phyloP scores from a whole-genome alignment of 2,329 filamentous ascomycete species.

The Metarhizium guizhouense region DNA sequence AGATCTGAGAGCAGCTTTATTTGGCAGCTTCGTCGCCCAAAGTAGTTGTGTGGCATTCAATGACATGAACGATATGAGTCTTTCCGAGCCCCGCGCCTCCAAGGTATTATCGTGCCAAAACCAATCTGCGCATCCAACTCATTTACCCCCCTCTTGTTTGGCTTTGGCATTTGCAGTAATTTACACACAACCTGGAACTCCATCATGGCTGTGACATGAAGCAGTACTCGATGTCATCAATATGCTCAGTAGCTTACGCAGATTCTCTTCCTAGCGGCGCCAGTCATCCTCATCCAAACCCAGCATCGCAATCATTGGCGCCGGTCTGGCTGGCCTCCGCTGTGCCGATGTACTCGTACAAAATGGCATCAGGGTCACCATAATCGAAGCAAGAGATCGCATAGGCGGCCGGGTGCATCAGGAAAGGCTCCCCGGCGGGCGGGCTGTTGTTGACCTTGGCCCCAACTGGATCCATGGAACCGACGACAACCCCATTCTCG shows the following conservation, averaged over 20 bases:
- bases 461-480: slow-evolving; percentile 80
- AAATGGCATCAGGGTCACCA: slow-evolving; percentile 56
- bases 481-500: slow-evolving; percentile 58
- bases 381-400: slow-evolving; percentile 59
- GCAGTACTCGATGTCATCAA: background rate
- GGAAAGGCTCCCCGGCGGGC: slow-evolving; percentile 36
- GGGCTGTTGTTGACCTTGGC: slow-evolving; percentile 51
- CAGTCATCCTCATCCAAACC: slow-evolving; percentile 23
- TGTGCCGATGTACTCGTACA: slow-evolving; percentile 59
- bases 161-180: background rate
- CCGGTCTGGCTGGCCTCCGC: slow-evolving; percentile 61
- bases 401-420: slow-evolving; percentile 57
- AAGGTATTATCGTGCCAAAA: slow-evolving; percentile 21
- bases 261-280: slow-evolving; percentile 10
- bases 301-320: slow-evolving; percentile 60
- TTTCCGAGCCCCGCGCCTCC: slow-evolving; percentile 22
- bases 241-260: background rate
- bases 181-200: background rate
- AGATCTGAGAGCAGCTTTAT: slow-evolving; percentile 35
- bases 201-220: background rate
- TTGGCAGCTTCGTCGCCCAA: slow-evolving; percentile 24
- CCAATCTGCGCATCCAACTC: background rate
- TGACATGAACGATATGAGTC: slow-evolving; percentile 11
- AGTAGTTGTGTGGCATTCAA: slow-evolving; percentile 20
- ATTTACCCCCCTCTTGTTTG: background rate